phyloP scores from a whole-genome alignment of 2,329 filamentous ascomycete genomes.

The Verticillium nubilum region DNA sequence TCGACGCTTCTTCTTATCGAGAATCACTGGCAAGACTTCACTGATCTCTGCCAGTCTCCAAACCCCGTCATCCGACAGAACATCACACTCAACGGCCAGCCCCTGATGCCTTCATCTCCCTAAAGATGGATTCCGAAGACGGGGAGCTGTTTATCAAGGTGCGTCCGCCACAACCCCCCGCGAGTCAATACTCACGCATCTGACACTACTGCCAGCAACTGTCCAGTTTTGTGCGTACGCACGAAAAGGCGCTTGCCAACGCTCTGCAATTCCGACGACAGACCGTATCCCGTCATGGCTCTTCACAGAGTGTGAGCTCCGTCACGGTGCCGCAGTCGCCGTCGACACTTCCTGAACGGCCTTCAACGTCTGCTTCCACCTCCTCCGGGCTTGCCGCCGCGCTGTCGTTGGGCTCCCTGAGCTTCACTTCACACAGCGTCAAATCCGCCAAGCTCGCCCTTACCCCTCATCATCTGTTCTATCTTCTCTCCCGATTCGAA shows the following conservation, averaged over 20 bases:
- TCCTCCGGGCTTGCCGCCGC: slow-evolving; percentile 75
- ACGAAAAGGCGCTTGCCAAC: slow-evolving; percentile 96
- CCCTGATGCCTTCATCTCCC: slow-evolving; percentile 43
- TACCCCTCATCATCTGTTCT: slow-evolving; percentile 95
- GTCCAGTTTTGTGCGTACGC: slow-evolving; percentile 90
- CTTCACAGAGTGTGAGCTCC: slow-evolving; percentile 59
- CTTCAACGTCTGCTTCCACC: slow-evolving; percentile 62
- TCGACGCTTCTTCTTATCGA: neutral
- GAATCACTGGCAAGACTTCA: neutral
- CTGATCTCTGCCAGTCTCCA: neutral
- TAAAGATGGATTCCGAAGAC: slow-evolving; percentile 82
- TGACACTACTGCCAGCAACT: slow-evolving; percentile 64
- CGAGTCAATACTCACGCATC: slow-evolving; percentile 7
- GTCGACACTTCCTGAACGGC: slow-evolving; percentile 50
- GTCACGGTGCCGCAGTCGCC: slow-evolving; percentile 50
- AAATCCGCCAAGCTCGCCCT: slow-evolving; percentile 90
- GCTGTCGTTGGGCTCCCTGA: slow-evolving; percentile 79
- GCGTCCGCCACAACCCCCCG: slow-evolving; percentile 18
- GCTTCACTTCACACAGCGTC: slow-evolving; percentile 75
- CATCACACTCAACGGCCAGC: neutral
- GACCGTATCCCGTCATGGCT: slow-evolving; percentile 61
- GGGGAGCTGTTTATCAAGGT: slow-evolving; percentile 86
- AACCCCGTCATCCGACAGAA: neutral
- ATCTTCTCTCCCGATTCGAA: slow-evolving; percentile 90
- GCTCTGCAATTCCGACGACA: slow-evolving; percentile 82